Evolutionary conservation across 2,329 filamentous ascomycete species (phyloP).

Genomic region (Elsinoe necatrix): DNA sequence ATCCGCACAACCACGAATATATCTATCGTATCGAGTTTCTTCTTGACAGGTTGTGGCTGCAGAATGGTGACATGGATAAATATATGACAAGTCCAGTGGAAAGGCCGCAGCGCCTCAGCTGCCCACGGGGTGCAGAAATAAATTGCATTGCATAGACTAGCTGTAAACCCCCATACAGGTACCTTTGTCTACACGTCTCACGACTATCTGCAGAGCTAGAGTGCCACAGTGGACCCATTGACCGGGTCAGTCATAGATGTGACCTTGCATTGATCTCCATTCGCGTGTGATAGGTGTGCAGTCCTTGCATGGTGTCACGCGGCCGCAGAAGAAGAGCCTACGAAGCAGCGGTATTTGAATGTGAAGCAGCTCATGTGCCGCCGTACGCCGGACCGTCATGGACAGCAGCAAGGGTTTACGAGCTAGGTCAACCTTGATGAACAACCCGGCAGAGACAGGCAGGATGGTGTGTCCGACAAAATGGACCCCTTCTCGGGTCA

Average conservation of each 20-base stretch:
- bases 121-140: not conserved
- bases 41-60: constrained; percentile 3
- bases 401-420: not conserved
- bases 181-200: not conserved
- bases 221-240: constrained; percentile 1
- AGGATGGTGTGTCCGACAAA: not conserved
- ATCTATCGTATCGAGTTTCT: not conserved
- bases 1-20: not conserved
- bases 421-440: not conserved
- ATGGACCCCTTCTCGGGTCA: not conserved
- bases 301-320: not conserved
- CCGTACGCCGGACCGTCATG: not conserved
- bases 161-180: not conserved
- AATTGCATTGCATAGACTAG: constrained; percentile 3
- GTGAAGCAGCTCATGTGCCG: not conserved
- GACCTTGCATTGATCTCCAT: not conserved
- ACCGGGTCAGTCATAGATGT: constrained; percentile 2
- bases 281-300: not conserved
- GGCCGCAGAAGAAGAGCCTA: not conserved
- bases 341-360: not conserved
- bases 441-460: not conserved
- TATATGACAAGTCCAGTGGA: not conserved
- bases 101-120: not conserved
- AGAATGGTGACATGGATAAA: not conserved
- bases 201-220: not conserved